phyloP scores from a whole-genome alignment of 1,139 yeast species.

The Neolecta irregularis region DNA sequence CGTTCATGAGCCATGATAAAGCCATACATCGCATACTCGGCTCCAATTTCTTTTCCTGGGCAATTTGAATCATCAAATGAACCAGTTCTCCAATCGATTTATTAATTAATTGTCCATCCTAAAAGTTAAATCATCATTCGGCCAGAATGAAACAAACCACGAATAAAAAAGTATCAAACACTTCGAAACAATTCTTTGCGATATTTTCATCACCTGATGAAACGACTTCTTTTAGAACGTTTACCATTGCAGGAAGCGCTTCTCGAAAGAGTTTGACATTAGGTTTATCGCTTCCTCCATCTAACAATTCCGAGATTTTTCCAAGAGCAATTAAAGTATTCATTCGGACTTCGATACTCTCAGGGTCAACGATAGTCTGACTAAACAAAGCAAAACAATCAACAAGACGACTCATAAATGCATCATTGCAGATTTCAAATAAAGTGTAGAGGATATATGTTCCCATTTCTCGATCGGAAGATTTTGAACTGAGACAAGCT shows the following conservation, averaged over 20 bases:
- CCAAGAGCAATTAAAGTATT: conserved; percentile 75
- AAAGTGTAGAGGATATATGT: conserved; percentile 64
- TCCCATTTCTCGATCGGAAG: conserved; percentile 66
- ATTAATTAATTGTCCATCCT: conserved; percentile 68
- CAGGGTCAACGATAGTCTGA: conserved; percentile 47
- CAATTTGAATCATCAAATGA: conserved; percentile 50
- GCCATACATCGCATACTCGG: conserved; percentile 76
- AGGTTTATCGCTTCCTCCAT: conserved; percentile 34
- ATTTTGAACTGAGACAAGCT: conserved; percentile 44
- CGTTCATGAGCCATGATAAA: conserved; percentile 68
- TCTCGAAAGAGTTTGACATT: conserved; percentile 47
- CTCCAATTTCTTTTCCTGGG: conserved; percentile 50
- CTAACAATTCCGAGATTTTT: conserved; percentile 52
- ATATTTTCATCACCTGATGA: conserved; percentile 53
- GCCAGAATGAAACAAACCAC: no score
- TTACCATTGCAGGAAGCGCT: conserved; percentile 66
- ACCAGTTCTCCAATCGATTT: conserved; percentile 56
- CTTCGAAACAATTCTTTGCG: conserved; percentile 67
- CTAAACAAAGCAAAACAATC: conserved; percentile 39
- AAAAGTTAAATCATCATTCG: no score
- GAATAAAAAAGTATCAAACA: conserved; percentile 65
- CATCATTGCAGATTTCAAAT: conserved; percentile 39
- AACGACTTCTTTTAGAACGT: conserved; percentile 64
- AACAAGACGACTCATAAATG: conserved; percentile 45
- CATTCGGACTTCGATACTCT: conserved; percentile 57